Base-by-base conservation (phyloP, 805 yeast species). In the Hermanozyma aechmeae region DNA sequence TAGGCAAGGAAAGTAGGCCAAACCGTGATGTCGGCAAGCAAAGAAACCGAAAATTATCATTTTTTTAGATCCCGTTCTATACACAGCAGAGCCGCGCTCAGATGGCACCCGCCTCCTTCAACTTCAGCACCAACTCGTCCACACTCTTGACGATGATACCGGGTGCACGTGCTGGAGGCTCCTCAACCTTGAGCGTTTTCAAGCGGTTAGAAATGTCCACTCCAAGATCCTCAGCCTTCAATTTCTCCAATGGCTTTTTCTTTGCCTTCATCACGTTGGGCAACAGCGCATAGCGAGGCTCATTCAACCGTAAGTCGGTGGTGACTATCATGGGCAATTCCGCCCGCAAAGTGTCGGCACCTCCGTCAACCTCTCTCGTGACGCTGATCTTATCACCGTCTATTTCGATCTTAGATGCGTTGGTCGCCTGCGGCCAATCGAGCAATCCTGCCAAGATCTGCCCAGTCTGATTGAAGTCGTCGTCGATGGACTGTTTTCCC, bases 211-310 rank as follows among this genome's bases (percentile, higher is more conserved):
- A 53, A 8, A 75, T 50, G 25, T 78, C 81, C 19, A 80, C 68
- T n/a, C 78, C 81, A 35, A 83, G 71, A 43, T 82, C 93, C 13
- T 77, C 56, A 12, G 61, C 54, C 61, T 70, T 58, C 56, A 73
- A 53, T 48, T 73, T 66, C 43, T 76, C 84, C 52, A 87, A 66
- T 4, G 95, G 95, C 68, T 85, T 87, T 74, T 87, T 87, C 68
- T 92, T 92, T 32, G 97, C 97, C 67, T 92, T 92, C 97, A 92
- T 92, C 64, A 87, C 73, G 56, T 89, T 92, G 36, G 96, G 96
- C 50, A 92, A 68, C 10, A 94, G 75, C n/a, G 94, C 95, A 48
- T 85, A 92, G 46, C 96, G 77, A 25, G 99, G 98, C 51, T 76
- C 92, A 55, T 92, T 92, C 49, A 92, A 71, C 56, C 98, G 79